phyloP scores from a whole-genome alignment of 1,139 yeast species.

The Suhomyces bolitotheri region DNA sequence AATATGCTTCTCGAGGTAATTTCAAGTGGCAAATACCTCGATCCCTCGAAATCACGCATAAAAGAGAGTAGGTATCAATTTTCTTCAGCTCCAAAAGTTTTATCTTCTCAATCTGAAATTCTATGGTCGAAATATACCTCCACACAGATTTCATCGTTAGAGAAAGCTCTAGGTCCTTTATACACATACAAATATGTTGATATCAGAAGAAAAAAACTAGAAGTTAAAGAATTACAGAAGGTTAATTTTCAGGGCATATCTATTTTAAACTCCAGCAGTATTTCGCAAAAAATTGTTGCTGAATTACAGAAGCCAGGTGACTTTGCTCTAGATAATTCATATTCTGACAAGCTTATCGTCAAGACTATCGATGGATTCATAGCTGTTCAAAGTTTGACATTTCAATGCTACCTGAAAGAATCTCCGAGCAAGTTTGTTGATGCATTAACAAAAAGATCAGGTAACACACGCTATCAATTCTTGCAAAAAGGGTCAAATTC shows the following conservation, averaged over 20 bases:
- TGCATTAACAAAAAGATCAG: conserved; percentile 48
- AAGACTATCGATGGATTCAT: conserved; percentile 48
- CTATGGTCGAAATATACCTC: conserved; percentile 46
- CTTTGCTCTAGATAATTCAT: conserved; percentile 30
- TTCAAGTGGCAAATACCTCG: conserved; percentile 30
- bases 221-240: conserved; percentile 36
- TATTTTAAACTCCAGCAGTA: conserved; percentile 1
- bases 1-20: conserved; percentile 51
- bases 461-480: conserved; percentile 20
- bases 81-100: conserved; percentile 62
- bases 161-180: conserved; percentile 61
- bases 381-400: conserved; percentile 38
- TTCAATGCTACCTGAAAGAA: conserved; percentile 57
- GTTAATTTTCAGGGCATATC: conserved; percentile 46
- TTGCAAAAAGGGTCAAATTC: conserved; percentile 15
- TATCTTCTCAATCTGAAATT: conserved; percentile 40
- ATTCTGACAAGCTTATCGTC: conserved; percentile 30
- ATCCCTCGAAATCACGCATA: conserved; percentile 12
- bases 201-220: conserved; percentile 29
- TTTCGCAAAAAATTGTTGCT: conserved; percentile 2
- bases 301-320: conserved; percentile 38
- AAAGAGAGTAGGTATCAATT: conserved; percentile 28
- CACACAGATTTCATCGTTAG: conserved; percentile 41
- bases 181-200: conserved; percentile 46
- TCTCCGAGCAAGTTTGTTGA: conserved; percentile 41